Conservation (phyloP, 2,329 filamentous ascomycete genomes). For the Cercospora canescens region DNA sequence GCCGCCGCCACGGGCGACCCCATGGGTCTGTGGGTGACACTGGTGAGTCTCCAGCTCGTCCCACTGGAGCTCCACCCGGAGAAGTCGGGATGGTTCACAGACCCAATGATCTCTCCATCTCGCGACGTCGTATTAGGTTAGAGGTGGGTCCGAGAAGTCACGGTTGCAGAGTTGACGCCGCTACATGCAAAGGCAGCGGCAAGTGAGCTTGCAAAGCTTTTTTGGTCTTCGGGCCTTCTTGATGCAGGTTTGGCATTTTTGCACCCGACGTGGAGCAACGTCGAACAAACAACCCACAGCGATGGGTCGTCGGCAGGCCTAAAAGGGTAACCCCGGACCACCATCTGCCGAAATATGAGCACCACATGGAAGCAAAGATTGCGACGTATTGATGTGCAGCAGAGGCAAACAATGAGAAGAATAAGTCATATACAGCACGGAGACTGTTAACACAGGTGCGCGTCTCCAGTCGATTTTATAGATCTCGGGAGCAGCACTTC, state of each 20-base stretch:
- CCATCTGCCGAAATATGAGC: neutral
- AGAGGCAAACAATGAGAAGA: neutral
- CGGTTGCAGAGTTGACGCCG: neutral
- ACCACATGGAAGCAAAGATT: neutral
- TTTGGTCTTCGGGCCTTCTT: neutral
- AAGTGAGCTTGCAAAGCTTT: neutral
- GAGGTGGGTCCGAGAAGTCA: neutral
- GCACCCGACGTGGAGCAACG: conserved; percentile 4
- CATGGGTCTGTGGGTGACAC: conserved; percentile 11
- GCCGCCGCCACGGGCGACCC: conserved; percentile 38
- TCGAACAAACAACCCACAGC: neutral
- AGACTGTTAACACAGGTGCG: too few species aligned
- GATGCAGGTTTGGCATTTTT: neutral
- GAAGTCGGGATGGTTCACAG: neutral
- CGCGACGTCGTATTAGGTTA: neutral
- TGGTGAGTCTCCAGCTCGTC: neutral
- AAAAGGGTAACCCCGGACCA: neutral
- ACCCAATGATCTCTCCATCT: neutral
- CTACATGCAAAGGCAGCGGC: neutral
- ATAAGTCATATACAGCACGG: neutral
- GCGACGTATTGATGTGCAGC: neutral
- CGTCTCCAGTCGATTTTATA: too few species aligned
- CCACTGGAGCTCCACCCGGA: conserved; percentile 1
- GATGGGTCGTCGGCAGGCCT: neutral
- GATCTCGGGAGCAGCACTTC: too few species aligned